phyloP scores from a whole-genome alignment of 306 rosid genomes.

The Echinosophora koreensis region DNA sequence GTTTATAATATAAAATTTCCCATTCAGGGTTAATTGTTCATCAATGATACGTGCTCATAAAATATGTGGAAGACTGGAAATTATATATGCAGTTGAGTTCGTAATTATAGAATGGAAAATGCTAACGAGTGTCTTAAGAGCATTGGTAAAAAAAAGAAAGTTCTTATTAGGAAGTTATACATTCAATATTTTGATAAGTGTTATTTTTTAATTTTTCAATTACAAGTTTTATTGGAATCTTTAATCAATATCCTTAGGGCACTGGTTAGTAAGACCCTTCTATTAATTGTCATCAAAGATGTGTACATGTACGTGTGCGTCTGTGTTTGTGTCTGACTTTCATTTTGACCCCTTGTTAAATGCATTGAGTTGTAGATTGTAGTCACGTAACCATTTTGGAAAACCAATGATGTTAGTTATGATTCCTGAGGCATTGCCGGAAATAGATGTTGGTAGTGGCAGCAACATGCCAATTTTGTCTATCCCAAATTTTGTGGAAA shows the following conservation, averaged over 20 bases:
- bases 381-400: conserved; percentile 22
- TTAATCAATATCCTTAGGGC: too few relatives aligned
- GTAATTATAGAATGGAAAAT: not conserved
- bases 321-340: too few relatives aligned
- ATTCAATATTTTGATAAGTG: too few relatives aligned
- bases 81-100: not conserved
- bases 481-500: conserved; percentile 3
- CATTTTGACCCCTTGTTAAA: not conserved
- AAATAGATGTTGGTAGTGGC: not conserved
- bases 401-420: not conserved
- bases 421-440: not conserved
- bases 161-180: too few relatives aligned
- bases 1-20: not conserved
- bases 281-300: not conserved
- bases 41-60: not conserved
- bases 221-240: too few relatives aligned
- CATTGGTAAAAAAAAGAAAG: too few relatives aligned
- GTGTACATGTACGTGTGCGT: too few relatives aligned
- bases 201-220: too few relatives aligned
- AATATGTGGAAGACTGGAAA: not conserved
- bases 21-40: conserved; percentile 9
- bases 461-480: conserved; percentile 24
- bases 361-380: conserved; percentile 1
- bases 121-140: too few relatives aligned
- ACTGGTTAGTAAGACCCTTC: too few relatives aligned